Base-by-base conservation (phyloP, 2,329 filamentous ascomycete genomes). In the Aspergillus nomiae region DNA sequence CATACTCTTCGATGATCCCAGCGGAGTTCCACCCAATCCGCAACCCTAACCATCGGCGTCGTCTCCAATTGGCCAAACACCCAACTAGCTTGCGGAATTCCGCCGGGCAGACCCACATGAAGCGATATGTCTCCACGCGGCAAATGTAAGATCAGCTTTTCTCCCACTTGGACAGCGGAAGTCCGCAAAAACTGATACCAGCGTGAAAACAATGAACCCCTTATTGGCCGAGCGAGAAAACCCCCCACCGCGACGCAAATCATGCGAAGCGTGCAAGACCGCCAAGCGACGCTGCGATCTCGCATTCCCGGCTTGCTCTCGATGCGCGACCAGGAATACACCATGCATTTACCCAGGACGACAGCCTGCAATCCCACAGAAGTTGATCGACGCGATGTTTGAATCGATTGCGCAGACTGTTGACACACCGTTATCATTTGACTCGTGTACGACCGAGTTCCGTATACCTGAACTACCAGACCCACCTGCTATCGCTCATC, bases 271-370 rank as follows among this genome's bases (percentile, higher is more conserved):
- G 30, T 88, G 86, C 74, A 85, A 82, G 55, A 83, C 81, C 67
- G 81, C 85, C 28, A 88, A 88, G 72, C 81, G 86, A 16, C 83
- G 83, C 55, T 88, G 86, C 71, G 83, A 86, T 66, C 80, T 84
- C 43, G 79, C 78, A 21, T 70, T 80, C 16, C 86, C 86, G 2
- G 70, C 78, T 14, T 89, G 86, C 67, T 73, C 81, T 19, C 80
- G 86, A 50, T 89, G 86, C 69, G 70, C 74, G 0, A 81, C 82
- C 61, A 80, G 84, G 32, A 73, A 75, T 1, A 71, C 87, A 1
- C 56, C 70, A 0, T 88, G 86, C 72, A 69, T 77, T 5, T 87
- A 87, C 64, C 78, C 77, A 46, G 63, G 70, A 2, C 66, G 63
- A 58, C 69, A 69, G 32, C 55, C 69, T 2, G 45, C 54, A 21